Conservation (phyloP, 495 filamentous ascomycete species). For the Penicillium roqueforti region DNA sequence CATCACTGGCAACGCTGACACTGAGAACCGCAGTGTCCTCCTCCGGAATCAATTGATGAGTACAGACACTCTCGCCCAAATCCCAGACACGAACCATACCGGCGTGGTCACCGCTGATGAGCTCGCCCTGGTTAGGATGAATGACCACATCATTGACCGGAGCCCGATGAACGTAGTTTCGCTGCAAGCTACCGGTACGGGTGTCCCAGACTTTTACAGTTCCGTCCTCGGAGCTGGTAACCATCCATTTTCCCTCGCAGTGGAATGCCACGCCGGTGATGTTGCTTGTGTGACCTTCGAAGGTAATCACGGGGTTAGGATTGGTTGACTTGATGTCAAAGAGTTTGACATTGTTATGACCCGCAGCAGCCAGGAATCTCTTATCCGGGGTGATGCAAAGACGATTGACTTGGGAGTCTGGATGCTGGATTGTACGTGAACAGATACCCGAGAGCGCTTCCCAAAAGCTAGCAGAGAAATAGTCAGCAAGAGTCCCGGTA, state of each 20-base stretch:
- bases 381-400: slow-evolving; percentile 99
- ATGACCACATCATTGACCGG: slow-evolving; percentile 93
- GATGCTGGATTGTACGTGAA: slow-evolving; percentile 94
- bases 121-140: slow-evolving; percentile 95
- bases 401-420: slow-evolving; percentile 96
- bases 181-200: slow-evolving; percentile 76
- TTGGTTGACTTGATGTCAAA: slow-evolving; percentile 98
- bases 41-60: slow-evolving; percentile 93
- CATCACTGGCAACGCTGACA: slow-evolving; percentile 94
- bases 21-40: slow-evolving; percentile 89
- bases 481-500: not conserved
- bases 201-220: slow-evolving; percentile 99
- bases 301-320: slow-evolving; percentile 83
- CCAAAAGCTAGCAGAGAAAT: slow-evolving; percentile 69
- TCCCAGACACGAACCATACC: slow-evolving; percentile 97
- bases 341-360: slow-evolving; percentile 90
- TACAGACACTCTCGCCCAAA: slow-evolving; percentile 92
- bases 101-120: slow-evolving; percentile 90
- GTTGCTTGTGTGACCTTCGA: slow-evolving; percentile 93
- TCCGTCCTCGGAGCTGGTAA: slow-evolving; percentile 95
- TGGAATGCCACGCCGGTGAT: slow-evolving; percentile 96
- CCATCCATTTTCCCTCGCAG: slow-evolving; percentile 99
- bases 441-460: slow-evolving; percentile 97
- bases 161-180: slow-evolving; percentile 83
- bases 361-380: slow-evolving; percentile 88